Conservation (phyloP, 768 basidiomycete species). For the Crepidotus variabilis region DNA sequence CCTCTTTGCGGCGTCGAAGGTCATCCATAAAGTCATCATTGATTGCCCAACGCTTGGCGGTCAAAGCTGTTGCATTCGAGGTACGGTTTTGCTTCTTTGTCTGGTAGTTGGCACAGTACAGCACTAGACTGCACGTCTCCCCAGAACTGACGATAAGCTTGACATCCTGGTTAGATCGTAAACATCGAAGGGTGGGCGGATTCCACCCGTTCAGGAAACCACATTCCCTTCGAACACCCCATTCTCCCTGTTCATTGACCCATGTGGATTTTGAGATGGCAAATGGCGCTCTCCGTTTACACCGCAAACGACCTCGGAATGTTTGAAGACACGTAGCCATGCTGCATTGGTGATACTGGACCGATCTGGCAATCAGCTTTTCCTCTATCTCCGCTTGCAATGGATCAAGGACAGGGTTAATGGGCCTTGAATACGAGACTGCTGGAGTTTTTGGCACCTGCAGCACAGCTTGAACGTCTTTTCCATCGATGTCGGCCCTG, state of each 20-base stretch:
- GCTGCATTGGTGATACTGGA: conserved; percentile 33
- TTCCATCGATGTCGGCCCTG: conserved; percentile 26
- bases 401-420: conserved; percentile 19
- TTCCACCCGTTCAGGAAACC: conserved; percentile 25
- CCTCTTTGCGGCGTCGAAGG: no score
- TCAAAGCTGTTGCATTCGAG: conserved; percentile 35
- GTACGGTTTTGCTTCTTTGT: conserved; percentile 34
- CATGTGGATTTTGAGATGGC: conserved; percentile 8
- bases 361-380: conserved; percentile 15
- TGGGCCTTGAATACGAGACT: conserved; percentile 33
- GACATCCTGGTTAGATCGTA: conserved; percentile 33
- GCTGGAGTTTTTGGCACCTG: no score
- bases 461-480: no score
- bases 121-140: conserved; percentile 29
- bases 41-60: no score
- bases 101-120: conserved; percentile 35
- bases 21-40: no score
- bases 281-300: conserved; percentile 33
- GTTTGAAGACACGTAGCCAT: not conserved
- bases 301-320: conserved; percentile 17
- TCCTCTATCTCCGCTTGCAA: not conserved
- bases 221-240: conserved; percentile 21
- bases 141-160: conserved; percentile 33
- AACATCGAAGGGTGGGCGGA: conserved; percentile 15
- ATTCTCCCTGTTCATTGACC: conserved; percentile 23